Percentiles rank a stretch among this genome's conserved stretches.
Conservation (phyloP, 306 rosid species). For the Rosa rugosa region DNA sequence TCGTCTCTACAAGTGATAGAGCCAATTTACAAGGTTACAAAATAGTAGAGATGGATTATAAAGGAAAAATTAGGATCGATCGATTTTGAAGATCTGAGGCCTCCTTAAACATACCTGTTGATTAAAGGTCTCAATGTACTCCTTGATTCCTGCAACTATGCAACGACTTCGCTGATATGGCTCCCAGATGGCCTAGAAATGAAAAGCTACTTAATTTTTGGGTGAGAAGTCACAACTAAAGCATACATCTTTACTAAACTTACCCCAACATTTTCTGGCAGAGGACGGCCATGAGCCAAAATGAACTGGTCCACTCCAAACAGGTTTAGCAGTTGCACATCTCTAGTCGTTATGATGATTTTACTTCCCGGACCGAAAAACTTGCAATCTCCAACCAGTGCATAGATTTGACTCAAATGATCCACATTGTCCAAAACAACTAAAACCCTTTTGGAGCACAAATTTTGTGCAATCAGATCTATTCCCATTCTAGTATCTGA, state of each 20-base stretch:
- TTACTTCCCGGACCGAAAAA: slow-evolving; percentile 27
- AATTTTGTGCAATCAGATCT: slow-evolving; percentile 9
- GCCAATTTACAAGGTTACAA: not conserved
- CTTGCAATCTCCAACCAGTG: not conserved
- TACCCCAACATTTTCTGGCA: slow-evolving; percentile 19
- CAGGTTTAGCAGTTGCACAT: not conserved
- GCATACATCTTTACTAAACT: not conserved
- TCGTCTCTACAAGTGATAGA: not conserved
- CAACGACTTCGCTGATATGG: slow-evolving; percentile 9
- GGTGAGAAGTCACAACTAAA: not conserved
- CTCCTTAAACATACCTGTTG: not conserved
- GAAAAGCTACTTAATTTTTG: not conserved
- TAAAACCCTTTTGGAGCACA: slow-evolving; percentile 17
- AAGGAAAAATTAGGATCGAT: not conserved
- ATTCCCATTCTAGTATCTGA: not conserved
- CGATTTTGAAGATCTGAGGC: not conserved
- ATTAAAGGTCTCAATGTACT: not conserved
- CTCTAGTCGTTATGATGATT: slow-evolving; percentile 23
- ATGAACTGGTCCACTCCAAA: slow-evolving; percentile 22
- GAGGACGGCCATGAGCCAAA: slow-evolving; percentile 18
- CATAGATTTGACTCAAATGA: slow-evolving; percentile 6
- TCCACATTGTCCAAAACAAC: slow-evolving; percentile 23
- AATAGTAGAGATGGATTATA: not conserved
- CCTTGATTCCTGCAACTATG: slow-evolving; percentile 10
- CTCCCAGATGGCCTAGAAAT: slow-evolving; percentile 19